These are phyloP conservation scores for Russula virescens DNA, from an alignment of 768 basidiomycete genomes.

Conservation along the genomic window DNA sequence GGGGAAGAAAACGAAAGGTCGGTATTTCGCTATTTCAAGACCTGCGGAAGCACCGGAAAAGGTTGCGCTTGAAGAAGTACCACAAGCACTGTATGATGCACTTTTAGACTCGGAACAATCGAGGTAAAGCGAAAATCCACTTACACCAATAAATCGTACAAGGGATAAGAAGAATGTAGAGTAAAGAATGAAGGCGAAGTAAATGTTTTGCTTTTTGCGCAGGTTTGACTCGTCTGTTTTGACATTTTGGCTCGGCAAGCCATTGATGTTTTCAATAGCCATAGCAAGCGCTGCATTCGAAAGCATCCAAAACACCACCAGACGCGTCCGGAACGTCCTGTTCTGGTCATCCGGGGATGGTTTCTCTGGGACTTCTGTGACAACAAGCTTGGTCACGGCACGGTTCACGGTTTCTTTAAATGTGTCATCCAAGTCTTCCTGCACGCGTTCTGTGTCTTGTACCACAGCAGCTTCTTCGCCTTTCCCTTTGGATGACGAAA, in stretches of 20 bases:
- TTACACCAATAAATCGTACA: conserved; percentile 70
- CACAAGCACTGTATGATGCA: conserved; percentile 54
- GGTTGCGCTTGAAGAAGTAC: conserved; percentile 78
- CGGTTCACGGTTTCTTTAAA: conserved; percentile 92
- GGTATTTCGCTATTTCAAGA: conserved; percentile 39
- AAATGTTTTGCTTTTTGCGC: conserved; percentile 45
- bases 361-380: conserved; percentile 63
- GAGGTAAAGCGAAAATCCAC: conserved; percentile 29
- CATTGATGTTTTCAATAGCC: conserved; percentile 70
- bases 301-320: conserved; percentile 80
- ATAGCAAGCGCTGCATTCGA: conserved; percentile 64
- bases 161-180: conserved; percentile 69
- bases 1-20: conserved; percentile 4
- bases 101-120: background rate
- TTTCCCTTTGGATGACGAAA: conserved; percentile 78
- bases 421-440: conserved; percentile 83
- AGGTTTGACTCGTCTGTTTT: conserved; percentile 38
- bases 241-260: conserved; percentile 40
- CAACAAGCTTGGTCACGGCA: conserved; percentile 68
- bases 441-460: conserved; percentile 75
- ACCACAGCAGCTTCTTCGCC: conserved; percentile 71
- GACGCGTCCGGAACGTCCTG: conserved; percentile 87
- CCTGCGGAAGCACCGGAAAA: conserved; percentile 75
- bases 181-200: conserved; percentile 75
- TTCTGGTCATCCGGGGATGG: conserved; percentile 87